Base-by-base conservation (phyloP, 345 rosid species). In the Eucalyptus victrix region DNA sequence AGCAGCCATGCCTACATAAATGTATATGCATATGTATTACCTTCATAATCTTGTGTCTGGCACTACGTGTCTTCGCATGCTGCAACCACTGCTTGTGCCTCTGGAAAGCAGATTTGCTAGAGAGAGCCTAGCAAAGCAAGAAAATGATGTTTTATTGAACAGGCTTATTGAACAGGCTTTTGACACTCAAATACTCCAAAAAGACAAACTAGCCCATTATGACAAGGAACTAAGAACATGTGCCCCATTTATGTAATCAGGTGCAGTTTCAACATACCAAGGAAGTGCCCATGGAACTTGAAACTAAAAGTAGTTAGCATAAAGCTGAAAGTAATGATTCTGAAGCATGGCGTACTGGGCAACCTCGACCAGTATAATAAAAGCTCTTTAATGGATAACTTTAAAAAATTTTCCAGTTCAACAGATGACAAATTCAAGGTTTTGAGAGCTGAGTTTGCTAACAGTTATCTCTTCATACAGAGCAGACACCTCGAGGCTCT, bases 11-110 rank as follows among this genome's bases (percentile, higher is more conserved):
- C 95, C 47, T 40, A 40, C 30, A 21, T 21, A 76, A 76, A 76
- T 72, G 81, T 34, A 34, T 11, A 76, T 37, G 83, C 83, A 76
- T 76, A 37, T 76, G 28, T 6, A 87, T 94, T 94, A 96, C 99
- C 89, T 95, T 97, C 98, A 96, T 95, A 60, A 97, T 97, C 93
- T 97, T 96, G 94, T 97, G 98, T 87, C 99, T 95, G 91, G 99
- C 99, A 92, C 98, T 94, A 67, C 94, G 96, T 89, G 99, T 97
- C 94, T 94, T 97, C 89, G 99, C 99, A 94, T 95, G 98, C 89
- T 93, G 96, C 94, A 97, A 91, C 99, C 97, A 97, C 89, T 95
- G 96, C 91, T 95, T 95, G 89, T 96, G 99, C 93, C 97, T 95
- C 88, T 96, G 96, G 91, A 95, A 97, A 90, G 98, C 96, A 89